Base-by-base conservation (phyloP, 2,329 filamentous ascomycete species). In the Arthroderma sp. region DNA sequence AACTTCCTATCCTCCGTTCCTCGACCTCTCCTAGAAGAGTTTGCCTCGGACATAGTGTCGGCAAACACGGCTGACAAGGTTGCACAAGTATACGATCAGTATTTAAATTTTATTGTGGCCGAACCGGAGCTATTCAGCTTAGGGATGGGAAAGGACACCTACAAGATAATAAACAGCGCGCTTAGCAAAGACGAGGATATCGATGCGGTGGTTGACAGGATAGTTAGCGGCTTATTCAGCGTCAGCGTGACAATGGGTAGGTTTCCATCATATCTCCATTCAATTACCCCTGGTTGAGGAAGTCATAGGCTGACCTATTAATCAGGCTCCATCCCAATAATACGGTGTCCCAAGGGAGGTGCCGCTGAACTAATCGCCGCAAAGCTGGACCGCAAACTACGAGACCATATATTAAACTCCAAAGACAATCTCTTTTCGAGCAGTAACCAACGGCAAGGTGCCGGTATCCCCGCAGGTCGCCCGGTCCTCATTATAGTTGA, bases 241-340 rank as follows among this genome's bases (percentile, higher is more conserved):
- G 91, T 98, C 40, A 82, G 91, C 48, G 91, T 94, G n/a, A 98
- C 91, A 4, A 94, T 95, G 86, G 89, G 87, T 82, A 72, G 47
- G 71, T 52, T 11, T 30, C 7, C 38, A 29, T n/a, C 3, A 36
- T 10, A 28, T 31, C 30, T 32, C 46, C 43, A n/a, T 6, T n/a
- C 4, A 11, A 37, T n/a, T 11, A 34, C 32, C 32, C n/a, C 32
- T 34, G 8, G 32, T 34, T 11, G 8, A 34, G 3, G 8, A 34
- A 34, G 11, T 11, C 3, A 8, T 34, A 8, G 3, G 29, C 33
- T 36, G 11, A 15, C 37, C 29, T 29, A 2, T 32, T 8, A 10
- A 10, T 9, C 52, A 87, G 83, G 83, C 48, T 80, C 88, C 2
- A 94, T 98, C 53, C 91, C 91, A 5, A 87, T 98, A 53, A 96